These are phyloP conservation scores for Coemansia sp. DNA, from an alignment of 192 early-diverging fungal species.

Conservation along the genomic window DNA sequence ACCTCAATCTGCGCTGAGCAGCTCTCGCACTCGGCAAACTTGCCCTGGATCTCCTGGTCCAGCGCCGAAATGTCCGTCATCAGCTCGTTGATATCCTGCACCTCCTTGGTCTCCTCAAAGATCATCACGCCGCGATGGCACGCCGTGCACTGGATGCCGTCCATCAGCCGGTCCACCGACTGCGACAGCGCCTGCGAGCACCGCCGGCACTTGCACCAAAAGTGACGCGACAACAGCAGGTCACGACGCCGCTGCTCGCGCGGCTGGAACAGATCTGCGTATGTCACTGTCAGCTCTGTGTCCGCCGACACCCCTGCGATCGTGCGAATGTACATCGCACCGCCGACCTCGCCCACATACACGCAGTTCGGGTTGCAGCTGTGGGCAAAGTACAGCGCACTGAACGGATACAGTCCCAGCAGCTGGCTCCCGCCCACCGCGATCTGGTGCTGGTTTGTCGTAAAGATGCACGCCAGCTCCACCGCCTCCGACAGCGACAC, in stretches of 20 bases:
- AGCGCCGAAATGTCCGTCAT: conserved; percentile 54
- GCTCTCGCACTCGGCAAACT: conserved; percentile 56
- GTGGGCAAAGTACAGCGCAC: conserved; percentile 72
- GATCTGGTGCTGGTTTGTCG: conserved; percentile 63
- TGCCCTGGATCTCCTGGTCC: conserved; percentile 59
- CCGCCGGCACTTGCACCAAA: conserved; percentile 75
- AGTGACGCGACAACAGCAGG: conserved; percentile 64
- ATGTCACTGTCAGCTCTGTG: conserved; percentile 64
- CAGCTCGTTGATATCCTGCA: conserved; percentile 60
- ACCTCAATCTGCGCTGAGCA: conserved; percentile 52
- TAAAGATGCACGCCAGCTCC: conserved; percentile 62
- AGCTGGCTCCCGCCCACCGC: conserved; percentile 59
- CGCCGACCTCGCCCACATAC: conserved; percentile 59
- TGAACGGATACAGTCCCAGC: conserved; percentile 69
- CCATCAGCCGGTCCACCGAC: conserved; percentile 69
- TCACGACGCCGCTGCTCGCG: conserved; percentile 70
- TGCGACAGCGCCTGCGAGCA: conserved; percentile 63
- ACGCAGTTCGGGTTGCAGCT: conserved; percentile 73
- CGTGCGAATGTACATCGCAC: conserved; percentile 62
- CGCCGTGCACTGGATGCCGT: conserved; percentile 62
- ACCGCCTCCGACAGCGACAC: conserved; percentile 53
- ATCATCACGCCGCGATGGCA: conserved; percentile 60
- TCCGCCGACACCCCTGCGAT: conserved; percentile 57
- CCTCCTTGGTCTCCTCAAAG: conserved; percentile 62
- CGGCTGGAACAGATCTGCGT: conserved; percentile 69